Evolutionary conservation across 352 stramenopile species (phyloP).

Genomic region (Globisporangium abappressorium): DNA sequence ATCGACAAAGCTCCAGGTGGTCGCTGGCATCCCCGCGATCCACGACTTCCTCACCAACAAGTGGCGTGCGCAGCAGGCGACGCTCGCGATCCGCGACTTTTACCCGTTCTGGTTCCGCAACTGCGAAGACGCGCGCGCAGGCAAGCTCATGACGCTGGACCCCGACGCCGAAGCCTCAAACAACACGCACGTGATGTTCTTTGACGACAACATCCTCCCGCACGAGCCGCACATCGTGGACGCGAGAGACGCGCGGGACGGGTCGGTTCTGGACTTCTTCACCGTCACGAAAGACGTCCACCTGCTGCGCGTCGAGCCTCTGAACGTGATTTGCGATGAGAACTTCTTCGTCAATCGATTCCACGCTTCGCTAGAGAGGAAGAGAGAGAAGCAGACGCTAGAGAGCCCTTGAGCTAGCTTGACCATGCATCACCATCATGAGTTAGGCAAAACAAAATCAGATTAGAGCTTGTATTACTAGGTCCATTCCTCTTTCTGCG

Average conservation of each 20-base stretch:
- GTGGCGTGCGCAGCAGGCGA: slow-evolving; percentile 50
- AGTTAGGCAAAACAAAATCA: not conserved
- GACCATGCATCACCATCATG: not conserved
- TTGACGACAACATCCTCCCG: slow-evolving; percentile 77
- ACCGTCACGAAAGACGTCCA: slow-evolving; percentile 33
- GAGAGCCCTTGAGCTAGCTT: slow-evolving; percentile 1
- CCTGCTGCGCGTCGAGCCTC: slow-evolving; percentile 62
- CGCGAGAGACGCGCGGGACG: slow-evolving; percentile 30
- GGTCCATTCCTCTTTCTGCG: not conserved
- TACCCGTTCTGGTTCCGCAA: slow-evolving; percentile 74
- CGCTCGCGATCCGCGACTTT: slow-evolving; percentile 71
- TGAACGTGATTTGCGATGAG: slow-evolving; percentile 52
- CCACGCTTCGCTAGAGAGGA: slow-evolving; percentile 22
- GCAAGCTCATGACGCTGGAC: slow-evolving; percentile 61
- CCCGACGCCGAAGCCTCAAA: slow-evolving; percentile 14
- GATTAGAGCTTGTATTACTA: not conserved
- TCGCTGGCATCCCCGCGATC: slow-evolving; percentile 43
- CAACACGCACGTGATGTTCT: slow-evolving; percentile 56
- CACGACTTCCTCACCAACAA: slow-evolving; percentile 44
- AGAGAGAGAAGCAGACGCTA: slow-evolving; percentile 1
- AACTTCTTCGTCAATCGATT: slow-evolving; percentile 59
- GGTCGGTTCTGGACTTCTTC: slow-evolving; percentile 31
- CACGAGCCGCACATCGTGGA: slow-evolving; percentile 78
- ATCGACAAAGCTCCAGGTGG: slow-evolving; percentile 21
- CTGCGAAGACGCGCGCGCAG: slow-evolving; percentile 39